Evolutionary conservation across 148 eudicot genomes (phyloP).

Genomic region (Hydrangea macrophylla): DNA sequence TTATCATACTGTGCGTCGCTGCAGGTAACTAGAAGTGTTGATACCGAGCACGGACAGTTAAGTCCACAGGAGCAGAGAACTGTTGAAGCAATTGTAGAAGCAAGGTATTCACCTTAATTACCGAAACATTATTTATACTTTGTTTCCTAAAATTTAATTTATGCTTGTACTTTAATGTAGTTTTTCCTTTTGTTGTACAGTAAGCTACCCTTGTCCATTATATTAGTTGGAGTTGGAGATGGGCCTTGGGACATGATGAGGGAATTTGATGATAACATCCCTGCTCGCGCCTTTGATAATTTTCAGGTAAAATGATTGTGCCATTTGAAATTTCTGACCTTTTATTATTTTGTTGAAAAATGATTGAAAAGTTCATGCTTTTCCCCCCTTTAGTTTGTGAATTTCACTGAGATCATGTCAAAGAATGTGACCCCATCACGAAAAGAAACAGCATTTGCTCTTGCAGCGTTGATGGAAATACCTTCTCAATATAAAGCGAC

Average conservation of each 20-base stretch:
- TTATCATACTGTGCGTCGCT: slow-evolving; percentile 6
- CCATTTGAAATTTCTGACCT: not conserved
- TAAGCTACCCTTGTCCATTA: slow-evolving; percentile 85
- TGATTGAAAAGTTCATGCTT: not conserved
- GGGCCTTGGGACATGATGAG: slow-evolving; percentile 99
- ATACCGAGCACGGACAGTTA: slow-evolving; percentile 65
- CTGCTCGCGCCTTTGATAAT: slow-evolving; percentile 89
- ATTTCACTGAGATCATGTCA: slow-evolving; percentile 85
- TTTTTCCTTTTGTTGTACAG: slow-evolving; percentile 48
- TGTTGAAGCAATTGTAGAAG: slow-evolving; percentile 80
- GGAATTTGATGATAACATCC: slow-evolving; percentile 95
- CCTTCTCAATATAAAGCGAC: slow-evolving; percentile 94
- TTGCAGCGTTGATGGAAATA: slow-evolving; percentile 89
- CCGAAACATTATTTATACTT: too few species aligned
- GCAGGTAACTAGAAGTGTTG: slow-evolving; percentile 97
- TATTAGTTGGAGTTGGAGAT: slow-evolving; percentile 98
- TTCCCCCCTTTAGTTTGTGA: slow-evolving; percentile 74
- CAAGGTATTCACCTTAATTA: slow-evolving; percentile 47
- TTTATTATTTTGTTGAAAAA: slow-evolving; percentile 1
- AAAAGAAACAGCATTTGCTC: slow-evolving; percentile 89
- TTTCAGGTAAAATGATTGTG: slow-evolving; percentile 65
- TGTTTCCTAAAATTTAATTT: too few species aligned
- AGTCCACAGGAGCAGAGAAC: slow-evolving; percentile 92
- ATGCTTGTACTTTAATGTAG: slow-evolving; percentile 16
- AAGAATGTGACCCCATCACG: slow-evolving; percentile 61